Conservation (phyloP, 169 alveolate genomes). For the Eimeria falciformis region DNA sequence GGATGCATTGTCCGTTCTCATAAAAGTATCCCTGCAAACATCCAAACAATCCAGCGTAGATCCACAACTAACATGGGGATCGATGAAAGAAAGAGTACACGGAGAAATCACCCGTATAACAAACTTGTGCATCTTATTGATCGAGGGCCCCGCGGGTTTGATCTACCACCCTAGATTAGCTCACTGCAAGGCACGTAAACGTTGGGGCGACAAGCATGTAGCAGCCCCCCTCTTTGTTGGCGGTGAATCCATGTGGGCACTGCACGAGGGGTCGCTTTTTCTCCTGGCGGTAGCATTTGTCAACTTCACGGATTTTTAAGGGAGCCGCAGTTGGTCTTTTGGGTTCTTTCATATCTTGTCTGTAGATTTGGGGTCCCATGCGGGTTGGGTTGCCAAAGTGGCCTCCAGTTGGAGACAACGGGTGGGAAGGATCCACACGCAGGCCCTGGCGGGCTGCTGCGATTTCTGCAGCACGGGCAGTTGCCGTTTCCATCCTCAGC, state of each 20-base stretch:
- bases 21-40: conserved; percentile 46
- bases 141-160: too few species aligned
- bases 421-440: background rate
- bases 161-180: background rate
- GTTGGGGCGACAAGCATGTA: conserved; percentile 38
- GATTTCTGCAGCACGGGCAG: conserved; percentile 31
- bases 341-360: background rate
- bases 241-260: conserved; percentile 41
- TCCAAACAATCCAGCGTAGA: background rate
- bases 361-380: conserved; percentile 42
- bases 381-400: background rate
- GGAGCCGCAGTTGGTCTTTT: conserved; percentile 20
- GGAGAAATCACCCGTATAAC: too few species aligned
- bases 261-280: conserved; percentile 11
- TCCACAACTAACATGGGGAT: too few species aligned
- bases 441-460: background rate
- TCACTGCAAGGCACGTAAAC: conserved; percentile 30
- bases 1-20: conserved; percentile 46
- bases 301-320: conserved; percentile 8
- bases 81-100: too few species aligned
- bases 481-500: conserved; percentile 42
- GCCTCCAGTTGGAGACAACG: background rate
- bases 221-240: conserved; percentile 45
- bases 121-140: too few species aligned
- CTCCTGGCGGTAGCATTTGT: conserved; percentile 59